These are phyloP conservation scores for Aspergillus clavatus DNA, from an alignment of 2,329 filamentous ascomycete species.

Conservation along the genomic window DNA sequence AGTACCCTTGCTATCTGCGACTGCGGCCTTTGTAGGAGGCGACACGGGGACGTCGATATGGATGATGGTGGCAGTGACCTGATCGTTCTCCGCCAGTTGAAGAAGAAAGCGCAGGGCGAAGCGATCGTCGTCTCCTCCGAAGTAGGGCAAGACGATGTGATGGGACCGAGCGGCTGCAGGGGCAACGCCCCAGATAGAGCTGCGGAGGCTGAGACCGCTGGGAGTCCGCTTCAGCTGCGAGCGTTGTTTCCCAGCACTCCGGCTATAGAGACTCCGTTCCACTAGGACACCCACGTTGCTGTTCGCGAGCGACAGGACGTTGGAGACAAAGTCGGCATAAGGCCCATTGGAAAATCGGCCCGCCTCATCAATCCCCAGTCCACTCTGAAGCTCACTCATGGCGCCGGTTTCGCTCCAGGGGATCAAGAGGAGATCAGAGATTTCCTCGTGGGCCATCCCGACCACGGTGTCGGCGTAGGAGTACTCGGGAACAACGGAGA, in stretches of 20 bases:
- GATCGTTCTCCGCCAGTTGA: conserved; percentile 73
- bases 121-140: conserved; percentile 77
- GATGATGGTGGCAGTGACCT: conserved; percentile 72
- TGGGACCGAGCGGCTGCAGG: conserved; percentile 63
- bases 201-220: conserved; percentile 58
- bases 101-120: conserved; percentile 75
- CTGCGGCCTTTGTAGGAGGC: conserved; percentile 6
- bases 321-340: conserved; percentile 70
- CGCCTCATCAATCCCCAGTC: conserved; percentile 48
- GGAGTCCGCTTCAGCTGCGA: conserved; percentile 39
- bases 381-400: conserved; percentile 60
- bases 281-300: conserved; percentile 75
- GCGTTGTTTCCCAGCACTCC: conserved; percentile 16
- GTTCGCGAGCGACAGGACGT: conserved; percentile 57
- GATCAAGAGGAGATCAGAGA: conserved; percentile 70
- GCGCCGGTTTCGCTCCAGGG: conserved; percentile 85
- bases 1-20: conserved; percentile 4
- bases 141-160: conserved; percentile 81
- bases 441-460: conserved; percentile 63
- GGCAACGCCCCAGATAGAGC: conserved; percentile 53
- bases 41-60: conserved; percentile 46
- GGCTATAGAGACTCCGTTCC: conserved; percentile 59
- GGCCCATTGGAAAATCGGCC: conserved; percentile 55
- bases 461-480: conserved; percentile 75
- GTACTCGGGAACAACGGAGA: conserved; percentile 71